Conservation (phyloP, 257 asterid species). For the Misopates orontium region DNA sequence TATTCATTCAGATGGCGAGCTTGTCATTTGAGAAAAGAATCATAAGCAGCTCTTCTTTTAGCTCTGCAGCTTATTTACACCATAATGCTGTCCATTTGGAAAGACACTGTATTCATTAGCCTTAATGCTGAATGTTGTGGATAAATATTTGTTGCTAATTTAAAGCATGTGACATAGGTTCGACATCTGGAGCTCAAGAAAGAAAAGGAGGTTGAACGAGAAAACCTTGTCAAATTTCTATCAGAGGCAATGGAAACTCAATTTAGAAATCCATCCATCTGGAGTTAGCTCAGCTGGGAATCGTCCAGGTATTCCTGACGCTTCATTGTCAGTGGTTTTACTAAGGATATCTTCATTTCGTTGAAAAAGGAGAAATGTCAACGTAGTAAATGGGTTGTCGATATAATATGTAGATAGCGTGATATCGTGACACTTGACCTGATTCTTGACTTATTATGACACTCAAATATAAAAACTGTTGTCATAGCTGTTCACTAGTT, state of each 20-base stretch:
- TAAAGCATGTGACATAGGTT: conserved; percentile 52
- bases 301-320: conserved; percentile 28
- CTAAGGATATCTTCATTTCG: no score
- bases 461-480: no score
- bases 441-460: no score
- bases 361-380: no score
- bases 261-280: conserved; percentile 84
- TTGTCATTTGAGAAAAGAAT: neutral
- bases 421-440: no score
- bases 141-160: conserved; percentile 23
- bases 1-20: conserved; percentile 10
- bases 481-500: no score
- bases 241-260: conserved; percentile 77
- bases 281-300: conserved; percentile 53
- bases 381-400: neutral
- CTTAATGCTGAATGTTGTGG: conserved; percentile 16
- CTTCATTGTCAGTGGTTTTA: no score
- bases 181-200: conserved; percentile 93
- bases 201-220: conserved; percentile 78
- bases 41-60: neutral
- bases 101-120: conserved; percentile 4
- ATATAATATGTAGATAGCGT: no score
- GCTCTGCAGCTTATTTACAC: neutral
- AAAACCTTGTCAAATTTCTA: conserved; percentile 67
- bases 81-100: neutral